Evolutionary conservation across 768 basidiomycete genomes (phyloP).

Genomic region (Rossbeevera mucosa): DNA sequence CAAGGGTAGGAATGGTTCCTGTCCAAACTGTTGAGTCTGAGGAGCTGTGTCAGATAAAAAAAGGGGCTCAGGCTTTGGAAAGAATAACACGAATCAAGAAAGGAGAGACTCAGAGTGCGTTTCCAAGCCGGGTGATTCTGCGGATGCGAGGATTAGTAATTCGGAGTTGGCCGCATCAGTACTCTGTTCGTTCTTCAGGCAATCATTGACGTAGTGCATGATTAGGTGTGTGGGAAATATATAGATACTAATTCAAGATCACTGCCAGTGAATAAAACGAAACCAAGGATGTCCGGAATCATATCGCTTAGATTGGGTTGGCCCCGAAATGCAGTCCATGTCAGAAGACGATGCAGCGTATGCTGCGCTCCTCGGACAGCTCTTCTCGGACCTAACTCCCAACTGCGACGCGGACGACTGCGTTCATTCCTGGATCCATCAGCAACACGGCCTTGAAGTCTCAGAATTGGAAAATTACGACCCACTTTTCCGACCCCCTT

Average conservation of each 20-base stretch:
- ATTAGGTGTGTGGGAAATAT: no score
- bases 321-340: conserved; percentile 20
- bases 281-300: not conserved
- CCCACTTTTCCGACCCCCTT: conserved; percentile 12
- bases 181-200: no score
- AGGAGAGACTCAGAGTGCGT: not conserved
- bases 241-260: no score
- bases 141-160: not conserved
- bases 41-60: not conserved
- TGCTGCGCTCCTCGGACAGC: conserved; percentile 24
- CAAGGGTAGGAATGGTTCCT: not conserved
- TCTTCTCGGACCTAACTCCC: conserved; percentile 20
- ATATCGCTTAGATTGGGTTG: not conserved
- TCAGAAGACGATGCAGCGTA: conserved; percentile 31
- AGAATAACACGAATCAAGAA: not conserved
- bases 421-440: conserved; percentile 33
- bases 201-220: no score
- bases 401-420: conserved; percentile 21
- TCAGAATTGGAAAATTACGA: conserved; percentile 15
- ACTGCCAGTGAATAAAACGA: conserved; percentile 25
- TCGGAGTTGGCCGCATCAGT: not conserved
- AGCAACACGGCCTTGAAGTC: conserved; percentile 33
- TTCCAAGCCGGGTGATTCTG: not conserved
- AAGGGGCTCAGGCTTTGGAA: not conserved
- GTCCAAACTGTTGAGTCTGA: not conserved